Evolutionary conservation across 2,329 filamentous ascomycete genomes (phyloP).

Genomic region (Aschersonia sp.): DNA sequence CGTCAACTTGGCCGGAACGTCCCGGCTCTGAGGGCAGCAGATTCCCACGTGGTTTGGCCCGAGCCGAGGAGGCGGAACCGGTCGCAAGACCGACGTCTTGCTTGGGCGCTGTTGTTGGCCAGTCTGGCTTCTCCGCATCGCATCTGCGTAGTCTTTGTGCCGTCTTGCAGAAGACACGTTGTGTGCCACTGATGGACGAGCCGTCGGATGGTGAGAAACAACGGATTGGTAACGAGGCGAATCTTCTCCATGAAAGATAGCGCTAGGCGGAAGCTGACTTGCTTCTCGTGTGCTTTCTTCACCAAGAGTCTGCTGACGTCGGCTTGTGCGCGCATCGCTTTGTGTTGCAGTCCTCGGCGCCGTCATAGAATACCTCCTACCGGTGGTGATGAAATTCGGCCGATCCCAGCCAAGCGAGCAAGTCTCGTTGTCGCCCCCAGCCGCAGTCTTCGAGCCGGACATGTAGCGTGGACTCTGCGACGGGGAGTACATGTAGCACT

Average conservation of each 20-base stretch:
- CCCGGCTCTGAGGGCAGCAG: conserved; percentile 13
- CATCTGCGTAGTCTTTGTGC: background rate
- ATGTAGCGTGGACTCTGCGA: conserved; percentile 3
- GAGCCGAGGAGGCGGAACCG: conserved; percentile 1
- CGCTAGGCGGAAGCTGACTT: no score
- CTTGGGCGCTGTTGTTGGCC: background rate
- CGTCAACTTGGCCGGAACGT: conserved; percentile 9
- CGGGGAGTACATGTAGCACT: background rate
- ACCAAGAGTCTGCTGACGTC: background rate
- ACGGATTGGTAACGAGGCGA: background rate
- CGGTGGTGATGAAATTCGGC: conserved; percentile 5
- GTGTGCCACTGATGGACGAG: background rate
- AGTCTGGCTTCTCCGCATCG: background rate
- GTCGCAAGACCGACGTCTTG: background rate
- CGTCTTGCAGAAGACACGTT: background rate
- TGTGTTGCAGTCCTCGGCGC: conserved; percentile 2
- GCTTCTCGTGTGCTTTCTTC: background rate
- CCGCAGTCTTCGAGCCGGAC: background rate
- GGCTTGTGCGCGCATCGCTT: background rate
- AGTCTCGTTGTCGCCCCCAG: background rate
- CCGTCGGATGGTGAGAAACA: background rate
- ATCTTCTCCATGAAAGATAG: background rate
- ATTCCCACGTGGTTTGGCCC: conserved; percentile 11
- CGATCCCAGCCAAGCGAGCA: background rate
- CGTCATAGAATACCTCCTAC: conserved; percentile 4